phyloP scores from a whole-genome alignment of 2,329 filamentous ascomycete genomes.

The Epicoccum nigrum region DNA sequence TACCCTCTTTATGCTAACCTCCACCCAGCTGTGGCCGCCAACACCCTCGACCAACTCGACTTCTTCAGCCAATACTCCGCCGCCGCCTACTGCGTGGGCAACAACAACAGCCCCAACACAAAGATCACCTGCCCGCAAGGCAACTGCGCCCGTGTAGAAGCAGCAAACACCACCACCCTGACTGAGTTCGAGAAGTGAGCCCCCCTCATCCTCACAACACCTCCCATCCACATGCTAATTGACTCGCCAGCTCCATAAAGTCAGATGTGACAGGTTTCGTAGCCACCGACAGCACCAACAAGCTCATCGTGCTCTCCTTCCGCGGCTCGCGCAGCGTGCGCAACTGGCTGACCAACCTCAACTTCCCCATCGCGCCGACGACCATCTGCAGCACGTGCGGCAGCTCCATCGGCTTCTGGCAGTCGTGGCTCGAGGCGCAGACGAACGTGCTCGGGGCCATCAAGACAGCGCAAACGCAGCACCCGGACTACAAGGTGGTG shows the following conservation, averaged over 20 bases:
- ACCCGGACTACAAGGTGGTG: constrained; percentile 62
- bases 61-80: constrained; percentile 60
- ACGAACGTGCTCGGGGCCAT: constrained; percentile 53
- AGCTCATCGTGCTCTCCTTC: constrained; percentile 65
- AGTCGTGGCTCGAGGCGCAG: constrained; percentile 63
- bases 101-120: constrained; percentile 54
- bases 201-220: background rate
- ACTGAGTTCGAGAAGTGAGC: constrained; percentile 58
- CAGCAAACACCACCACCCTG: constrained; percentile 53
- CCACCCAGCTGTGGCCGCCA: constrained; percentile 46
- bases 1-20: background rate
- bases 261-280: constrained; percentile 57
- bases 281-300: constrained; percentile 53
- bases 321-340: constrained; percentile 64
- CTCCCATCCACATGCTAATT: background rate
- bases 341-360: constrained; percentile 66
- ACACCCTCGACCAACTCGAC: constrained; percentile 50
- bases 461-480: constrained; percentile 49
- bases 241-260: constrained; percentile 33
- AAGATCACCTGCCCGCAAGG: constrained; percentile 53
- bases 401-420: constrained; percentile 64
- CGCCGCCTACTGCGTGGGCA: constrained; percentile 59
- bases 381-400: constrained; percentile 56
- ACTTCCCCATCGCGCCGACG: constrained; percentile 51
- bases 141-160: constrained; percentile 57